phyloP scores from a whole-genome alignment of 2,329 filamentous ascomycete species.

The Sarocladium strictum region DNA sequence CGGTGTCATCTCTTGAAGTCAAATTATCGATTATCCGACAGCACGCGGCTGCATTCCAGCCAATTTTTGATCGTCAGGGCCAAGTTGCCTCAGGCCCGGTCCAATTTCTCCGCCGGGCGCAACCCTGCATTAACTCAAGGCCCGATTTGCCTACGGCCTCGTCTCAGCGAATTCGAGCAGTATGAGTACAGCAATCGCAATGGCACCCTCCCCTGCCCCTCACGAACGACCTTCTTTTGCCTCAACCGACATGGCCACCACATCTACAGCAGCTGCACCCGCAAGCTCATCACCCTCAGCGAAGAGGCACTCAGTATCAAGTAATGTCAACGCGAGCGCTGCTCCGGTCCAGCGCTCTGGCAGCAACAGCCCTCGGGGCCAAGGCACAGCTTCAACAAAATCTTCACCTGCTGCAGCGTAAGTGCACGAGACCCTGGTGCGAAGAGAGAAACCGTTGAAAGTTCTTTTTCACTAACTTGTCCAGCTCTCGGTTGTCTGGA shows the following conservation, averaged over 20 bases:
- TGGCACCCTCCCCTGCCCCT: slow-evolving; percentile 62
- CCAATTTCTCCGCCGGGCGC: not conserved
- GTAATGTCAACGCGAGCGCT: slow-evolving; percentile 27
- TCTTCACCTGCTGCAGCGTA: slow-evolving; percentile 56
- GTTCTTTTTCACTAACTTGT: not conserved
- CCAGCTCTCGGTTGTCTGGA: slow-evolving; percentile 18
- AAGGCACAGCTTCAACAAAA: slow-evolving; percentile 31
- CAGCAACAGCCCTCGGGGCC: slow-evolving; percentile 48
- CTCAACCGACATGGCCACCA: slow-evolving; percentile 41
- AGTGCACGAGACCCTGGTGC: slow-evolving; percentile 25
- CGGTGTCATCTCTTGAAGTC: not conserved
- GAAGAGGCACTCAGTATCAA: slow-evolving; percentile 31
- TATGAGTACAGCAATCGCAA: slow-evolving; percentile 64
- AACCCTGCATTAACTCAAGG: not conserved
- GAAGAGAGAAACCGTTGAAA: not conserved
- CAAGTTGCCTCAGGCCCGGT: not conserved
- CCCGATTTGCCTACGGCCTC: slow-evolving; percentile 5
- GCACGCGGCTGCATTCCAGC: not conserved
- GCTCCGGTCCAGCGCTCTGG: slow-evolving; percentile 40
- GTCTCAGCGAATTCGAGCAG: slow-evolving; percentile 21
- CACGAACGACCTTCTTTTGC: slow-evolving; percentile 54
- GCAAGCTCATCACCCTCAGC: slow-evolving; percentile 34
- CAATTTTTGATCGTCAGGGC: not conserved
- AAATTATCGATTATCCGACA: not conserved
- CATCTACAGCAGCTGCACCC: slow-evolving; percentile 26